These are phyloP conservation scores for Aspergillus nidulans DNA, from an alignment of 495 filamentous ascomycete genomes.

Conservation along the genomic window DNA sequence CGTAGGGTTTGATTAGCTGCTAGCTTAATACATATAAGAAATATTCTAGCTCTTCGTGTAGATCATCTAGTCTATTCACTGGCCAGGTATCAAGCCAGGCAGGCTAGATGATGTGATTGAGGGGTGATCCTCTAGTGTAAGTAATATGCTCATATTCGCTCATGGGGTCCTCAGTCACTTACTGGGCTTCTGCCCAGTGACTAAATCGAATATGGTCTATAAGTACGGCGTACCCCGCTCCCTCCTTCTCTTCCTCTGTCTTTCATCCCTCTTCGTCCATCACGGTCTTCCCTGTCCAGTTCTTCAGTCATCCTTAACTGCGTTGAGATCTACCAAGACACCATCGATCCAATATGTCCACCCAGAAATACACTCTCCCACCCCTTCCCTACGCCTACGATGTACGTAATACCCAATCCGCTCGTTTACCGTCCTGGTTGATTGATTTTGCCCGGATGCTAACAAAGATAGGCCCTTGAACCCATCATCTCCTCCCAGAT, in stretches of 20 bases:
- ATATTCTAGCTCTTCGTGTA: too few relatives aligned
- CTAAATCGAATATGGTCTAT: too few relatives aligned
- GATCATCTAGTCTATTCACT: too few relatives aligned
- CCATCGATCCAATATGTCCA: constrained; percentile 14
- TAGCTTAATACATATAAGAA: constrained; percentile 7
- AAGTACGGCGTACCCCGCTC: not conserved
- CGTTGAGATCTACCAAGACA: not conserved
- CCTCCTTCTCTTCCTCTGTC: not conserved
- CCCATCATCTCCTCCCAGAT: constrained; percentile 91
- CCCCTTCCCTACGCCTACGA: constrained; percentile 43
- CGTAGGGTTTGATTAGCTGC: constrained; percentile 34
- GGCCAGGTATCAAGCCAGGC: not conserved
- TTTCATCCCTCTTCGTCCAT: not conserved
- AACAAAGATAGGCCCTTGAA: constrained; percentile 68
- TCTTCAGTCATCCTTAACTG: not conserved
- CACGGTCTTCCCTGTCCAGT: too few relatives aligned
- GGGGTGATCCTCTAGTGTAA: not conserved
- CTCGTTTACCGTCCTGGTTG: not conserved
- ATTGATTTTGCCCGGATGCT: too few relatives aligned
- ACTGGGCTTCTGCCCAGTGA: too few relatives aligned
- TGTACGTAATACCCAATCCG: constrained; percentile 20
- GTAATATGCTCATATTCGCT: constrained; percentile 17
- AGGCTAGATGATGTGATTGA: not conserved
- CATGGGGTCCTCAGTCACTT: constrained; percentile 14
- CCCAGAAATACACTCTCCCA: constrained; percentile 27